Conservation (phyloP, 1,284 basidiomycete genomes). For the Sanguinoderma infundibulare region DNA sequence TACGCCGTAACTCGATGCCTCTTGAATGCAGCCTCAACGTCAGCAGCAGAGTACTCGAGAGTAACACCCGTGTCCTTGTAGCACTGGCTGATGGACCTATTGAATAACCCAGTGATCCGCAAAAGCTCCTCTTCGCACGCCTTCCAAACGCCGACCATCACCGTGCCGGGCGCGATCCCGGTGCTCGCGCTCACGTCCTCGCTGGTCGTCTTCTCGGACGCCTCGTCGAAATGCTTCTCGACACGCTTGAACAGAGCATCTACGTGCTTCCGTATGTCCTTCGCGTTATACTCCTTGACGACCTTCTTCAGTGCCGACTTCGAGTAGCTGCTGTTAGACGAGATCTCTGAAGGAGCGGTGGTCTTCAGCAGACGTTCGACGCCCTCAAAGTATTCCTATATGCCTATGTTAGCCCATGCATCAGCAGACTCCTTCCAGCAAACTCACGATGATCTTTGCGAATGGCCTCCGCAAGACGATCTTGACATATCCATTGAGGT, state of each 20-base stretch:
- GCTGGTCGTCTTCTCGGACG: conserved; percentile 64
- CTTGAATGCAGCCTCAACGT: conserved; percentile 81
- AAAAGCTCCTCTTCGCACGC: conserved; percentile 84
- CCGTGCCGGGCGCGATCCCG: conserved; percentile 64
- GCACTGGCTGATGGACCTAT: conserved; percentile 72
- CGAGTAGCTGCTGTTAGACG: conserved; percentile 78
- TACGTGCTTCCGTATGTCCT: conserved; percentile 87
- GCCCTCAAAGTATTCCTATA: conserved; percentile 93
- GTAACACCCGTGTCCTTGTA: conserved; percentile 74
- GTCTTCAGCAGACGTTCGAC: conserved; percentile 86
- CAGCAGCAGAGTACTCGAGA: conserved; percentile 76
- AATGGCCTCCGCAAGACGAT: conserved; percentile 89
- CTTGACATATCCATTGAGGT: conserved; percentile 84
- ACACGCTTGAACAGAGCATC: conserved; percentile 91
- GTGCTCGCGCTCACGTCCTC: conserved; percentile 51
- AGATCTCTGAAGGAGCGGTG: conserved; percentile 81
- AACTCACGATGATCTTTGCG: conserved; percentile 83
- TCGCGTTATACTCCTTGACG: conserved; percentile 84
- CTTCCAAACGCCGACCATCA: conserved; percentile 86
- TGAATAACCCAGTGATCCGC: conserved; percentile 73
- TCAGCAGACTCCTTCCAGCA: neutral
- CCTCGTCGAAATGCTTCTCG: conserved; percentile 93
- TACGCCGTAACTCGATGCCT: conserved; percentile 59
- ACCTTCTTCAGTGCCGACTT: conserved; percentile 83
- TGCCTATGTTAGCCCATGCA: neutral